These are phyloP conservation scores for Penicillium sp. DNA, from an alignment of 2,329 filamentous ascomycete genomes.

Conservation along the genomic window DNA sequence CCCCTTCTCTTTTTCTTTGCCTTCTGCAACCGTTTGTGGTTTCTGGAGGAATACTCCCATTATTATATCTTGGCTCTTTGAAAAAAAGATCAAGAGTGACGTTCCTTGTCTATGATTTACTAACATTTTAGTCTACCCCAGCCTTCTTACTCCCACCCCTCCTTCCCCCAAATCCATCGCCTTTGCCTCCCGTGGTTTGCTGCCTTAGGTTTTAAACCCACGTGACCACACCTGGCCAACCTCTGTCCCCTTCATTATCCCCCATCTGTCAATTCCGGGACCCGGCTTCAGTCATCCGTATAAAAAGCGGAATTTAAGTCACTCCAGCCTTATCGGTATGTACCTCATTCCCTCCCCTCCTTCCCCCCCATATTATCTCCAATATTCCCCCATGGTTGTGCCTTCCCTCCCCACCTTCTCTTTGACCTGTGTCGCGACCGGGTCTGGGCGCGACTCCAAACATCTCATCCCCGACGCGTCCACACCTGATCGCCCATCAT, in stretches of 20 bases:
- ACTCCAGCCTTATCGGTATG: constrained; percentile 46
- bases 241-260: constrained; percentile 27
- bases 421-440: constrained; percentile 25
- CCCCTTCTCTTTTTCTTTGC: not conserved
- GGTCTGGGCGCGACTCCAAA: constrained; percentile 22
- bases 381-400: not conserved
- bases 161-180: constrained; percentile 3
- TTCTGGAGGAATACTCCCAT: constrained; percentile 3
- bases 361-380: constrained; percentile 7
- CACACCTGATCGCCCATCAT: constrained; percentile 3
- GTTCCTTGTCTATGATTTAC: not conserved
- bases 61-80: constrained; percentile 10
- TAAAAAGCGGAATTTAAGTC: constrained; percentile 42
- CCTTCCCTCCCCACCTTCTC: constrained; percentile 9
- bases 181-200: constrained; percentile 4
- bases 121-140: constrained; percentile 9
- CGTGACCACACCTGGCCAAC: constrained; percentile 30
- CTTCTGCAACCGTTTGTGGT: constrained; percentile 5
- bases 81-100: not conserved
- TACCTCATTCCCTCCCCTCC: constrained; percentile 24
- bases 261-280: constrained; percentile 36
- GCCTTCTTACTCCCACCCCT: constrained; percentile 2
- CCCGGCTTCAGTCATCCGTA: constrained; percentile 39
- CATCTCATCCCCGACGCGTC: constrained; percentile 24
- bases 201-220: constrained; percentile 25